Conservation (phyloP, 2,329 filamentous ascomycete genomes). For the Aspergillus neotritici region DNA sequence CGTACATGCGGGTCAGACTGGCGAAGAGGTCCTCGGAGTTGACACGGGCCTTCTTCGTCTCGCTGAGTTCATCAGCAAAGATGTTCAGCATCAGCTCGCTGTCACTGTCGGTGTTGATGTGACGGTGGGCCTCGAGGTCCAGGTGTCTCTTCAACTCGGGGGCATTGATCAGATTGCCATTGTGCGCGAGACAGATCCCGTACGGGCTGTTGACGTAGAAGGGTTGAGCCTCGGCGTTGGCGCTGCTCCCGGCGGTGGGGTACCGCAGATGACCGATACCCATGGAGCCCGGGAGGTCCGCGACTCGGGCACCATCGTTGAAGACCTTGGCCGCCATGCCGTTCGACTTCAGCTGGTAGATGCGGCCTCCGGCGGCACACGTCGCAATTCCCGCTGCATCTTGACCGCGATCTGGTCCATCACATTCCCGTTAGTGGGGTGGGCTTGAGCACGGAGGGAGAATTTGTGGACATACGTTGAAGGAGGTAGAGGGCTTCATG, state of each 20-base stretch:
- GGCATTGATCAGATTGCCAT: constrained; percentile 83
- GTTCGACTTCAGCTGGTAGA: constrained; percentile 86
- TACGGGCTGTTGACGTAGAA: constrained; percentile 89
- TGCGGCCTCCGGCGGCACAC: constrained; percentile 67
- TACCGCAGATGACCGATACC: constrained; percentile 82
- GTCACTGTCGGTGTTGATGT: constrained; percentile 87
- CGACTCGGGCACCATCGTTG: constrained; percentile 66
- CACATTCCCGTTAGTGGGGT: constrained; percentile 27
- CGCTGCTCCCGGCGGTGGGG: constrained; percentile 78
- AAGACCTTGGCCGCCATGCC: constrained; percentile 85
- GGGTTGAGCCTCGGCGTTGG: constrained; percentile 80
- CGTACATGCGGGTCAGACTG: constrained; percentile 66
- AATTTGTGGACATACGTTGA: constrained; percentile 43
- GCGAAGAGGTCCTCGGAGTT: constrained; percentile 73
- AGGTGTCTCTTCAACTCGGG: constrained; percentile 64
- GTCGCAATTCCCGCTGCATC: constrained; percentile 83
- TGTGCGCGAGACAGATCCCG: constrained; percentile 75
- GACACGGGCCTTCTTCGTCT: constrained; percentile 74
- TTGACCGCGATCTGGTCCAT: constrained; percentile 59
- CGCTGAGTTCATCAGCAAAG: constrained; percentile 74
- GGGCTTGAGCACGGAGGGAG: constrained; percentile 3
- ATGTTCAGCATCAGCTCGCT: constrained; percentile 84
- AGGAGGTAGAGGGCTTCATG: constrained; percentile 68
- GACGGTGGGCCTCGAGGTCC: constrained; percentile 71
- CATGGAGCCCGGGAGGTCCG: constrained; percentile 77